Evolutionary conservation across 2,329 filamentous ascomycete genomes (phyloP), one percentile per base, ranked within the genome.

Genomic region (Fusarium pseudograminearum): DNA sequence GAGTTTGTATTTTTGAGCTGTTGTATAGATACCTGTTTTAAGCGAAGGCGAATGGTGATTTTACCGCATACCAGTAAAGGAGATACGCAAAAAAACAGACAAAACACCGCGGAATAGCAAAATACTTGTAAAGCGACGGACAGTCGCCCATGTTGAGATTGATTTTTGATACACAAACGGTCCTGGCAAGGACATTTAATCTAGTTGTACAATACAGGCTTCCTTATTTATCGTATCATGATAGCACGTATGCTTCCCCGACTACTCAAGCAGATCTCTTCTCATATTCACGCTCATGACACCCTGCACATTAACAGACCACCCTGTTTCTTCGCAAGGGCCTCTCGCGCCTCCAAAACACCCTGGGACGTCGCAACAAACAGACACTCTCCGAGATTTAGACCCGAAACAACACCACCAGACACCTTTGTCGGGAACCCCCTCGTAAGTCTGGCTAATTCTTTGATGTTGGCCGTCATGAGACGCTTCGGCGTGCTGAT

Each of bases 361-460:
- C 94, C 94, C 69, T 84, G 81, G 75, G 93, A 90, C 20, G 94
- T 97, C 16, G 85, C 88, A 51, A 98, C 76, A 76, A 94, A 95
- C 77, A 98, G 81, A 77, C 89, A 91, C 85, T 98, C 94, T 59
- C 94, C 94, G 16, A 96, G 83, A 66, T 87, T 90, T 72, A 97
- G 77, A 0, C 93, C 93, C 76, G 90, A 87, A 30, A 97, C 86
- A 67, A 90, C 89, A 14, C 94, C 89, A 65, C 88, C 87, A 16
- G 86, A 85, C 31, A 81, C 61, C 65, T 78, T 80, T 6, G 86
- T 85, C 56, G 87, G 85, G 67, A 90, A 85, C 5, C 94, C 94
- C 67, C 91, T 84, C 10, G 90, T 87, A 31, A 98, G 83, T 61
- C 83, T 81, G 44, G 86, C 85, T 65, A 98, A 80, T 47, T 90